Conservation (phyloP, 192 early-diverging fungal genomes). For the Rhizophagus clarus region DNA sequence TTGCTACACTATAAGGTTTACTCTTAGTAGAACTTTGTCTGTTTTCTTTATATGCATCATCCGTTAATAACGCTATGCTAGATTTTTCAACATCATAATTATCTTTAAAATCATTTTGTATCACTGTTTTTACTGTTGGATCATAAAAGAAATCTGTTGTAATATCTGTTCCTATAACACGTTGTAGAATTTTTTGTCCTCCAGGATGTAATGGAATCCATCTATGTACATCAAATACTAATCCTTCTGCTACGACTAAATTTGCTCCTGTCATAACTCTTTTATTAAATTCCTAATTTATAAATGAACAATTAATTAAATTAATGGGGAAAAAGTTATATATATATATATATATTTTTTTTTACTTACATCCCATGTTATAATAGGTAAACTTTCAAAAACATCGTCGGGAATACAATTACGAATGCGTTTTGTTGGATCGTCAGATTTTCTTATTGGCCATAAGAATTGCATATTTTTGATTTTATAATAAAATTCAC, state of each 20-base stretch:
- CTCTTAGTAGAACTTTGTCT: not conserved
- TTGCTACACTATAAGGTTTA: not conserved
- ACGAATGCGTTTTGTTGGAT: not conserved
- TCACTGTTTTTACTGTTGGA: not conserved
- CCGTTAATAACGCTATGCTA: not conserved
- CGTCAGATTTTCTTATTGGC: not conserved
- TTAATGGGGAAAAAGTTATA: not conserved
- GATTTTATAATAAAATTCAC: slow-evolving; percentile 9
- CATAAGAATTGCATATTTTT: slow-evolving; percentile 12
- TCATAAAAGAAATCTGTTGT: slow-evolving; percentile 4
- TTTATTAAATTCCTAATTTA: slow-evolving; percentile 1
- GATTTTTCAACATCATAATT: not conserved
- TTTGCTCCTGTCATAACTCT: slow-evolving; percentile 8
- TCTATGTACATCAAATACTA: slow-evolving; percentile 23
- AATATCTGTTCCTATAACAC: slow-evolving; percentile 30
- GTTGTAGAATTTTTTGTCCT: slow-evolving; percentile 19
- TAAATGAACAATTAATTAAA: not conserved
- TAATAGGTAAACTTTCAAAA: not conserved
- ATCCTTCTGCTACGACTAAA: slow-evolving; percentile 24
- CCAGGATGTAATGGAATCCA: slow-evolving; percentile 30
- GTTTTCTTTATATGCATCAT: not conserved
- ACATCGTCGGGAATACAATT: not conserved
- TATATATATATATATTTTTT: too few relatives aligned
- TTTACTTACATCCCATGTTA: not conserved
- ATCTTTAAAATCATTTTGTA: not conserved